phyloP scores from a whole-genome alignment of 495 filamentous ascomycete species.

The Hypomontagnella submonticulosa region DNA sequence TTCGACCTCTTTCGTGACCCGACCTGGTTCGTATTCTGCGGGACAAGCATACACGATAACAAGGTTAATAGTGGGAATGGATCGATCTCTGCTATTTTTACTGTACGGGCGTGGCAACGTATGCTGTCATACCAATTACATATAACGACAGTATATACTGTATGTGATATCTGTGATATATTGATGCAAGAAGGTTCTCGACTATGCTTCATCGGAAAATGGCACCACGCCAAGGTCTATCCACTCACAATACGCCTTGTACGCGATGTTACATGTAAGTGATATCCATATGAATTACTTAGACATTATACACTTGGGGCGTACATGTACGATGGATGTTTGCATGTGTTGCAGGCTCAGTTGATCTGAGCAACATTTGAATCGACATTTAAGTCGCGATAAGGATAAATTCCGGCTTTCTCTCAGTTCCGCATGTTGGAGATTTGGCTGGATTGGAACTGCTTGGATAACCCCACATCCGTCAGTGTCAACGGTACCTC shows the following conservation, averaged over 20 bases:
- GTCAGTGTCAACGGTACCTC: conserved; percentile 10
- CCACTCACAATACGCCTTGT: too few species aligned
- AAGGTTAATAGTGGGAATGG: conserved; percentile 4
- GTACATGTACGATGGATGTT: too few species aligned
- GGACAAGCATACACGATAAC: conserved; percentile 1
- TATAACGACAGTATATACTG: neutral
- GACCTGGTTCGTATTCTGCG: conserved; percentile 22
- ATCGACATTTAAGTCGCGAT: conserved; percentile 1
- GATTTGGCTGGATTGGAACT: conserved; percentile 12
- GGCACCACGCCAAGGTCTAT: conserved; percentile 1
- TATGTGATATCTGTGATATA: neutral
- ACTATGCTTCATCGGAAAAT: conserved; percentile 1
- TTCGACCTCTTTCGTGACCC: conserved; percentile 29
- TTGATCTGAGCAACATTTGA: neutral
- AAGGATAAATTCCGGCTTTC: conserved; percentile 20
- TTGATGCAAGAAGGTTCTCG: conserved; percentile 9
- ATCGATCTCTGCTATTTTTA: conserved; percentile 21
- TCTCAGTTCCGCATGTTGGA: conserved; percentile 21
- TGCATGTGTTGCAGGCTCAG: too few species aligned
- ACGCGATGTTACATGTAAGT: too few species aligned
- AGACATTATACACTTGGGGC: neutral
- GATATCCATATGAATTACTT: too few species aligned
- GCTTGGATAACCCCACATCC: neutral
- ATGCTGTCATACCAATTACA: conserved; percentile 9
- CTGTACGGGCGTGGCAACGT: conserved; percentile 15